Base-by-base conservation (phyloP, 805 yeast genomes). In the Ascoidea asiatica region DNA sequence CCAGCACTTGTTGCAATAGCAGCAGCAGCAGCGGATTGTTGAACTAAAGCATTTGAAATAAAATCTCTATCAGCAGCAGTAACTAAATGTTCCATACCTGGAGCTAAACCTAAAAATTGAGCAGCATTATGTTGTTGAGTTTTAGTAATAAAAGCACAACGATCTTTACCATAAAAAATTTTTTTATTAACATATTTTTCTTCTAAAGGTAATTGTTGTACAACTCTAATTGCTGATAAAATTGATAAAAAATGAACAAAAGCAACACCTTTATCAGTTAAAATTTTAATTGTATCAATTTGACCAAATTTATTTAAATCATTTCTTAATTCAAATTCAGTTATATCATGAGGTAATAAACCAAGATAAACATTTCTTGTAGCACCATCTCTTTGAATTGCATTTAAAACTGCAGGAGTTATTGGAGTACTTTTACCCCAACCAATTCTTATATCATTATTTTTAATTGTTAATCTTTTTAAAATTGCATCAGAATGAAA, bases 51-150 rank as follows among this genome's bases (percentile, higher is more conserved):
- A 38, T 78, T 74, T 0, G 89, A 80, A 39, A 73, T 67, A 48
- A 73, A 61, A 43, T 70, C 76, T 37, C 75, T 58, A 52, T 74
- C 78, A 6, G 84, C 81, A 45, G 78, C 79, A 46, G 86, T 81
- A 21, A 82, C 77, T 46, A 83, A 66, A 56, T 82, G 85, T 56
- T 84, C 95, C 72, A 81, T 75, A 22, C 94, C 92, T 18, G 95
- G 95, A 39, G 92, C 86, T 48, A 88, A 69, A 1, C 97, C 96
- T 45, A 90, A 65, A 58, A 87, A 90, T 60, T 89, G 95, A 3
- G 96, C 95, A 18, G 97, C 97, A 59, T 90, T 88, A 58, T 89
- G 96, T 63, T 88, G 95, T 63, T 92, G 97, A 17, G 96, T 84
- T 60, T 86, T 87, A 21, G 96, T 87, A 40, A 90, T 85, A 56